Evolutionary conservation across 1,284 basidiomycete genomes (phyloP).

Genomic region (Cutaneotrichosporon sp.): DNA sequence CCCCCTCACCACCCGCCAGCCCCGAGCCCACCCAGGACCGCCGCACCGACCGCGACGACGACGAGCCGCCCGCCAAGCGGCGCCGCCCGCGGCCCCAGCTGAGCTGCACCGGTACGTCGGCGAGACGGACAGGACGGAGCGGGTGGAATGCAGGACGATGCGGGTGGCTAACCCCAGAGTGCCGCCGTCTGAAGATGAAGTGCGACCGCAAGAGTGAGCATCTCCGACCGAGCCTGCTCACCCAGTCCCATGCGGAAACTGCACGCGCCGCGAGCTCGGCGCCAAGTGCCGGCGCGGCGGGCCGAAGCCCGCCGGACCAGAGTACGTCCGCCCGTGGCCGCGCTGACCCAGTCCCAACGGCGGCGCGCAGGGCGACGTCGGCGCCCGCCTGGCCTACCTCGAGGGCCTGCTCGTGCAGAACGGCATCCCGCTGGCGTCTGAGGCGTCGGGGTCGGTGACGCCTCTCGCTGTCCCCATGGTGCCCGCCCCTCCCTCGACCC

Average conservation of each 20-base stretch:
- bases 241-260: constrained; percentile 20
- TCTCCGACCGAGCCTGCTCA: neutral
- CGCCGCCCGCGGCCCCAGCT: neutral
- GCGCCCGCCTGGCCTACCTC: neutral
- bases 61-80: neutral
- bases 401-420: constrained; percentile 2
- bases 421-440: neutral
- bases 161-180: neutral
- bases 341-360: neutral
- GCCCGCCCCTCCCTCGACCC: too few species aligned
- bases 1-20: neutral
- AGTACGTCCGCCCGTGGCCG: neutral
- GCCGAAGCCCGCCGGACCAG: neutral
- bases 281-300: constrained; percentile 5
- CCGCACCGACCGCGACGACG: neutral
- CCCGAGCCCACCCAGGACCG: neutral
- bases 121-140: too few species aligned
- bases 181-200: neutral
- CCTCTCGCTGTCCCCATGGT: too few species aligned
- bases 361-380: neutral
- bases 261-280: constrained; percentile 15
- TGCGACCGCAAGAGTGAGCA: neutral
- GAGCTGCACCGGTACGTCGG: constrained; percentile 11
- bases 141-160: too few species aligned
- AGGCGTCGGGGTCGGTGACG: neutral